Evolutionary conservation across 2,329 filamentous ascomycete species (phyloP).

Genomic region (Neocucurbitaria cava): DNA sequence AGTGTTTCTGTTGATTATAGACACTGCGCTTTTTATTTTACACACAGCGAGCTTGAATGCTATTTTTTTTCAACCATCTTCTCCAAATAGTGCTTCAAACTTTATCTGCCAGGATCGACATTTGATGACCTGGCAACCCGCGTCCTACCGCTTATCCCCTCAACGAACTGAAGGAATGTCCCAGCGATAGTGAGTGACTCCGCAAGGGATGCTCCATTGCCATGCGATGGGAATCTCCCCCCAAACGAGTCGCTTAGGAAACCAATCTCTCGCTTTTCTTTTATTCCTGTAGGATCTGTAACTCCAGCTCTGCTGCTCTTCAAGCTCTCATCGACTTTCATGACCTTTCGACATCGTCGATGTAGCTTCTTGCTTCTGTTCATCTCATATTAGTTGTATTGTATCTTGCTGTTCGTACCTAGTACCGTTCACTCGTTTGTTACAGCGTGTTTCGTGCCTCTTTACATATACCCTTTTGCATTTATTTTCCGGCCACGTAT

Average conservation of each 20-base stretch:
- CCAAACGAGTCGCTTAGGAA: slow-evolving; percentile 30
- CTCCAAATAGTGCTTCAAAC: neutral
- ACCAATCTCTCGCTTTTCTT: slow-evolving; percentile 21
- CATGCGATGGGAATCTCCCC: slow-evolving; percentile 20
- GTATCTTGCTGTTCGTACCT: slow-evolving; percentile 3
- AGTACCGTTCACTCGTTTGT: slow-evolving; percentile 3
- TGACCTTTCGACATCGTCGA: slow-evolving; percentile 8
- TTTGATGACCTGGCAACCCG: slow-evolving; percentile 8
- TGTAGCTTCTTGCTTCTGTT: slow-evolving; percentile 7
- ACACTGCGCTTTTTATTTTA: neutral
- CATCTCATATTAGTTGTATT: slow-evolving; percentile 1
- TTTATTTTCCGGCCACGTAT: slow-evolving; percentile 1
- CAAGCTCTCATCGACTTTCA: slow-evolving; percentile 3
- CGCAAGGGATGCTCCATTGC: slow-evolving; percentile 42
- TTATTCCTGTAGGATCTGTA: slow-evolving; percentile 1
- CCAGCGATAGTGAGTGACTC: slow-evolving; percentile 28
- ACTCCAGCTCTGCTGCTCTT: slow-evolving; percentile 5
- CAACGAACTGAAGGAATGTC: slow-evolving; percentile 34
- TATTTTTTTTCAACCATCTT: neutral
- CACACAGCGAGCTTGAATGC: neutral
- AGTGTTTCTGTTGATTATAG: neutral
- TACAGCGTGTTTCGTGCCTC: slow-evolving; percentile 7
- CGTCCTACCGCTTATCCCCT: slow-evolving; percentile 8
- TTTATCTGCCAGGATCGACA: neutral
- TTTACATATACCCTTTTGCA: slow-evolving; percentile 12